phyloP scores from a whole-genome alignment of 805 yeast species.

The Lipomyces sp. region DNA sequence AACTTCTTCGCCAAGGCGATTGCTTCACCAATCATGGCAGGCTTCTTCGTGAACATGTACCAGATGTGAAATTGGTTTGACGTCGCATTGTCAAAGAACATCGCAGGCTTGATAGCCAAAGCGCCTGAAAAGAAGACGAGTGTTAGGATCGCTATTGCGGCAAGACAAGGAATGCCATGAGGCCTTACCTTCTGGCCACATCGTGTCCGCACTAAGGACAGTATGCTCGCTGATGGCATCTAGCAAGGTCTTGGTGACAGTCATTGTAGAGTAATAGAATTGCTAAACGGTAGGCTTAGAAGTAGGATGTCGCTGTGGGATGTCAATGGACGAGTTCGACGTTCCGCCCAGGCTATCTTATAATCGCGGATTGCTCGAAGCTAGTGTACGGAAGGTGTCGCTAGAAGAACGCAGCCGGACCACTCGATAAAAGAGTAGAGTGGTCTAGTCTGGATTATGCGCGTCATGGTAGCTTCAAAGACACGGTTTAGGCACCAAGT shows the following conservation, averaged over 20 bases:
- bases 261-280: no score
- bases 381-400: no score
- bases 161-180: not conserved
- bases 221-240: conserved; percentile 93
- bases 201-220: conserved; percentile 43
- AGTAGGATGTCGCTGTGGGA: no score
- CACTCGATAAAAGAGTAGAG: no score
- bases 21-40: conserved; percentile 15
- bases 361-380: no score
- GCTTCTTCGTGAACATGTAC: conserved; percentile 25
- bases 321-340: no score
- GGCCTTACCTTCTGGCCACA: conserved; percentile 27
- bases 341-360: no score
- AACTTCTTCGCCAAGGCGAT: conserved; percentile 18
- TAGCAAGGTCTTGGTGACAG: conserved; percentile 74
- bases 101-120: conserved; percentile 19
- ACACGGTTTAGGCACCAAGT: no score
- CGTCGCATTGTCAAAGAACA: conserved; percentile 24
- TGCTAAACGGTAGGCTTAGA: no score
- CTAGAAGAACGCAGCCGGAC: no score
- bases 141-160: not conserved
- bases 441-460: no score
- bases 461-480: no score
- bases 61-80: conserved; percentile 28
- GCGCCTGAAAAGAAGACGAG: conserved; percentile 8